Conservation (phyloP, 805 yeast species). For the Dipodascopsis uninucleata region DNA sequence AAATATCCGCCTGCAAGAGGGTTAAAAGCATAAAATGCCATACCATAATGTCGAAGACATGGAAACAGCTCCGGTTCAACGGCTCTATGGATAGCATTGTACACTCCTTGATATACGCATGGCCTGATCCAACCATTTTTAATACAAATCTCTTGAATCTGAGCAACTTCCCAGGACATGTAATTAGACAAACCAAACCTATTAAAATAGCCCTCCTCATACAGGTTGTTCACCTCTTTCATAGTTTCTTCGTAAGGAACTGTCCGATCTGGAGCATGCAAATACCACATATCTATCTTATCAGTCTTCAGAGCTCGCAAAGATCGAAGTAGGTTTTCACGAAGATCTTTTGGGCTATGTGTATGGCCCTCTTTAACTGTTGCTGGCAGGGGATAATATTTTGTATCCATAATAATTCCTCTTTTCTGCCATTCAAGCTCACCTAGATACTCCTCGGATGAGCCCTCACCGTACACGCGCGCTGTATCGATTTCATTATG, state of each 20-base stretch:
- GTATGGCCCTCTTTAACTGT: too few relatives aligned
- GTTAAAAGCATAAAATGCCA: conserved; percentile 30
- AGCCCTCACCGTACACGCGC: background rate
- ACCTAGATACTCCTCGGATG: background rate
- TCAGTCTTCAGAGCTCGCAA: background rate
- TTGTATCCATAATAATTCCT: background rate
- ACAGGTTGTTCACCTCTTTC: conserved; percentile 29
- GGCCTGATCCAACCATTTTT: conserved; percentile 12
- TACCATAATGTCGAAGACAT: conserved; percentile 20
- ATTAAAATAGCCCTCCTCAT: conserved; percentile 32
- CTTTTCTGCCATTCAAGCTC: background rate
- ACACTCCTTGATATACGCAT: conserved; percentile 31
- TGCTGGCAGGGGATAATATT: too few relatives aligned
- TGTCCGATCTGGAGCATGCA: conserved; percentile 32
- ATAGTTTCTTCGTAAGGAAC: conserved; percentile 32
- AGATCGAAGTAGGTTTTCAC: too few relatives aligned
- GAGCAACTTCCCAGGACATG: background rate
- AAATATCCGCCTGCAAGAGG: conserved; percentile 8
- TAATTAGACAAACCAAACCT: conserved; percentile 32
- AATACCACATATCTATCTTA: conserved; percentile 7
- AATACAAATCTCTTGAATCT: background rate
- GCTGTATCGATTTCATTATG: background rate
- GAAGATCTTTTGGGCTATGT: background rate
- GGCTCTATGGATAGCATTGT: conserved; percentile 30
- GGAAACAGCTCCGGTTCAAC: conserved; percentile 30